These are phyloP conservation scores for Sporothrix pseudoabietina DNA, from an alignment of 2,329 filamentous ascomycete genomes.

Conservation along the genomic window DNA sequence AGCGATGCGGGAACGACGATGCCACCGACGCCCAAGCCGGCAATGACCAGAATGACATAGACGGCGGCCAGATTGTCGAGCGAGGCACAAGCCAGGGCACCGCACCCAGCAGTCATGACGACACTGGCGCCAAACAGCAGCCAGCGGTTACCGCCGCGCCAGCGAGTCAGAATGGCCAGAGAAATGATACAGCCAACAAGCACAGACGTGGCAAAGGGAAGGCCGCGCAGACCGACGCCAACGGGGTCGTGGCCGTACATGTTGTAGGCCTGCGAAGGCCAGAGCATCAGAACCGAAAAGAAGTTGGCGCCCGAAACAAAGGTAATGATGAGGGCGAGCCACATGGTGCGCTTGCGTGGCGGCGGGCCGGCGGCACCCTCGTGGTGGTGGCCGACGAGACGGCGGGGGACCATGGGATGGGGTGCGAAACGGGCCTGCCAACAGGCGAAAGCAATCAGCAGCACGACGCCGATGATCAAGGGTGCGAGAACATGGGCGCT, in stretches of 20 bases:
- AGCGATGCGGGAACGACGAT: conserved; percentile 69
- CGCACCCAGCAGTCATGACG: conserved; percentile 67
- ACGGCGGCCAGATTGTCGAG: conserved; percentile 56
- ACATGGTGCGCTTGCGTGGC: conserved; percentile 46
- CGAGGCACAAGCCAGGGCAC: conserved; percentile 53
- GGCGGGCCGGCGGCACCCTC: conserved; percentile 36
- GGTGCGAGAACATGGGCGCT: conserved; percentile 51
- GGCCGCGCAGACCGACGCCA: conserved; percentile 63
- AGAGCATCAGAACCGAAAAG: conserved; percentile 60
- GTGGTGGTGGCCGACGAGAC: conserved; percentile 36
- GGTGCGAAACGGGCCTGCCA: conserved; percentile 62
- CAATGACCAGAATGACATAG: conserved; percentile 61
- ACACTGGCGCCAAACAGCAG: conserved; percentile 62
- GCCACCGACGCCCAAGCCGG: conserved; percentile 66
- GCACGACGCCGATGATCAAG: conserved; percentile 54
- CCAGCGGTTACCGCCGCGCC: conserved; percentile 60
- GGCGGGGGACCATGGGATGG: conserved; percentile 57
- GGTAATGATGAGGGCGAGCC: conserved; percentile 58
- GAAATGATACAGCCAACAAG: conserved; percentile 62
- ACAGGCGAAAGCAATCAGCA: conserved; percentile 53
- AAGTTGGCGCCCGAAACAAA: conserved; percentile 63
- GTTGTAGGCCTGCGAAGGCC: conserved; percentile 66
- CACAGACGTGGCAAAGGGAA: conserved; percentile 67
- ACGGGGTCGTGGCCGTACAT: conserved; percentile 67
- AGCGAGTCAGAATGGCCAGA: conserved; percentile 58